These are phyloP conservation scores for Eutrema yunnanense DNA, from an alignment of 345 rosid species.

Conservation along the genomic window DNA sequence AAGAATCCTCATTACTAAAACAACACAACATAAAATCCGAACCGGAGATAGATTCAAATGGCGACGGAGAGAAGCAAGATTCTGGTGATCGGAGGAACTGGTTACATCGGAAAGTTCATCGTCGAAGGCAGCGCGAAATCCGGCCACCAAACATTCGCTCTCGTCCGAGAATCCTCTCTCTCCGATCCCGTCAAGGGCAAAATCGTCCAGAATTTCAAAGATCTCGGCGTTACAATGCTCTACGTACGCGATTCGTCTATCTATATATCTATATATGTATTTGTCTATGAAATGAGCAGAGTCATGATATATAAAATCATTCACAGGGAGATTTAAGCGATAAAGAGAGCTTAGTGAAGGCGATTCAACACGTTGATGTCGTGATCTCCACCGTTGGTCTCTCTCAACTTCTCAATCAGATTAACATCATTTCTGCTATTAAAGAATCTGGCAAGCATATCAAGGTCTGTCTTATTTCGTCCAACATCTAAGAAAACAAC, in stretches of 20 bases:
- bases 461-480: constrained; percentile 26
- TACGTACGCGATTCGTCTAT: background rate
- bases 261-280: too few relatives aligned
- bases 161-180: constrained; percentile 26
- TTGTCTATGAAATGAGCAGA: background rate
- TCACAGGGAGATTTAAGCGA: constrained; percentile 36
- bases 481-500: background rate
- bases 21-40: background rate
- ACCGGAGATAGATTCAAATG: background rate
- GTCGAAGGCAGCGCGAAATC: constrained; percentile 31
- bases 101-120: constrained; percentile 35
- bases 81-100: constrained; percentile 37
- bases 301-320: background rate
- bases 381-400: constrained; percentile 42
- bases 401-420: constrained; percentile 35
- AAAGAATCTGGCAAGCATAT: constrained; percentile 47
- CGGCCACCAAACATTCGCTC: constrained; percentile 32
- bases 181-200: constrained; percentile 30
- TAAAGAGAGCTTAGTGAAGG: constrained; percentile 46
- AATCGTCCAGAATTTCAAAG: constrained; percentile 28
- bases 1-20: background rate
- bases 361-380: constrained; percentile 50
- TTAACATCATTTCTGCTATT: constrained; percentile 40
- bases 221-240: constrained; percentile 24
- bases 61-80: constrained; percentile 32